Percentiles rank a stretch among this genome's conserved stretches.
Evolutionary conservation across 495 filamentous ascomycete species (phyloP).

Genomic region (Parathielavia appendiculata): DNA sequence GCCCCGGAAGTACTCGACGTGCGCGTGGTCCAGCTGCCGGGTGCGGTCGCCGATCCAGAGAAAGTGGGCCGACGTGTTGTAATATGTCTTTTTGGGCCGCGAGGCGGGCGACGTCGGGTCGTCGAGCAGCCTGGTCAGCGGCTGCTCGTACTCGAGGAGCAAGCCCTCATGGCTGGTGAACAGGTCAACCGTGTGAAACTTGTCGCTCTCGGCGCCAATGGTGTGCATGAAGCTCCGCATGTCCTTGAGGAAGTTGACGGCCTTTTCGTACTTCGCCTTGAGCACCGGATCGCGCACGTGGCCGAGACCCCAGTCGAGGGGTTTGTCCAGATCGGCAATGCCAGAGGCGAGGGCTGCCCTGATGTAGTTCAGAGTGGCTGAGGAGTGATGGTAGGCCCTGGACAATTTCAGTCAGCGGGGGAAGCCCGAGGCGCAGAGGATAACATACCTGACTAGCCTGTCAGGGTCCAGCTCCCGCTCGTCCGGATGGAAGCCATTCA

Average conservation of each 20-base stretch:
- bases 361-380: slow-evolving; percentile 88
- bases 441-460: slow-evolving; percentile 62
- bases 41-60: slow-evolving; percentile 98
- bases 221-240: slow-evolving; percentile 94
- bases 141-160: slow-evolving; percentile 89
- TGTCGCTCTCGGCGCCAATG: slow-evolving; percentile 83
- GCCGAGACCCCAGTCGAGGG: slow-evolving; percentile 91
- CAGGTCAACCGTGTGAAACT: slow-evolving; percentile 88
- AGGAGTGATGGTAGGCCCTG: slow-evolving; percentile 90
- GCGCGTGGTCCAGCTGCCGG: slow-evolving; percentile 82
- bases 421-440: background rate
- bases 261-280: slow-evolving; percentile 75
- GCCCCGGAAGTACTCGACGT: slow-evolving; percentile 96
- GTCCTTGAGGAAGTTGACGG: slow-evolving; percentile 81
- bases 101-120: slow-evolving; percentile 46
- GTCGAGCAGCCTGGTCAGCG: slow-evolving; percentile 68
- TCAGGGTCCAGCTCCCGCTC: slow-evolving; percentile 74
- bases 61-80: slow-evolving; percentile 93
- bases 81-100: slow-evolving; percentile 50
- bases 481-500: slow-evolving; percentile 75
- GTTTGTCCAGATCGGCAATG: slow-evolving; percentile 87
- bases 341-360: slow-evolving; percentile 78
- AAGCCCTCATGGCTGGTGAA: slow-evolving; percentile 95
- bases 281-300: slow-evolving; percentile 81
- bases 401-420: background rate